phyloP scores from a whole-genome alignment of 257 asterid species.

The Nicotiana paniculata region DNA sequence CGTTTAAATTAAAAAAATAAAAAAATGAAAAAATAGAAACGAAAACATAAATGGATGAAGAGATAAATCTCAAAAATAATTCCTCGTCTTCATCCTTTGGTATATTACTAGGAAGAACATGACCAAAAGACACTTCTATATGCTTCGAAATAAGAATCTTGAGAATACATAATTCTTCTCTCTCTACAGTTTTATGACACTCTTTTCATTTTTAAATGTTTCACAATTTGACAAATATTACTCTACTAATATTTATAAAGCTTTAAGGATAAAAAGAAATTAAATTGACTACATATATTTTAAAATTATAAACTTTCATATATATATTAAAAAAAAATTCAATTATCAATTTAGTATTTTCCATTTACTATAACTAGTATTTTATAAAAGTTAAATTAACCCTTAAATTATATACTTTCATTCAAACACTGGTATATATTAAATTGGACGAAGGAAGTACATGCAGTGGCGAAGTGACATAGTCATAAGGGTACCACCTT shows the following conservation, averaged over 20 bases:
- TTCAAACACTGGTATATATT: background rate
- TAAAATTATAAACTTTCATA: background rate
- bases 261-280: too few relatives aligned
- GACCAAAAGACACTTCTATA: background rate
- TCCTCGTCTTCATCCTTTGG: background rate
- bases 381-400: background rate
- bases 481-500: too few relatives aligned
- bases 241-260: background rate
- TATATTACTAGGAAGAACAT: background rate
- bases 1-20: background rate
- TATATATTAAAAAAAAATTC: background rate
- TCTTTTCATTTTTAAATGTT: background rate
- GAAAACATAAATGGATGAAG: background rate
- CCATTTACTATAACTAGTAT: background rate
- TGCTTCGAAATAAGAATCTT: background rate
- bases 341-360: background rate
- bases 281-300: background rate
- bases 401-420: background rate
- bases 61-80: background rate
- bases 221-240: background rate
- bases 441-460: background rate
- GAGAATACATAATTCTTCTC: background rate
- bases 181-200: background rate
- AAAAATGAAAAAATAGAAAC: background rate
- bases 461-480: too few relatives aligned